Evolutionary conservation across 1,284 basidiomycete genomes (phyloP).

Genomic region (Moesziomyces sp.): DNA sequence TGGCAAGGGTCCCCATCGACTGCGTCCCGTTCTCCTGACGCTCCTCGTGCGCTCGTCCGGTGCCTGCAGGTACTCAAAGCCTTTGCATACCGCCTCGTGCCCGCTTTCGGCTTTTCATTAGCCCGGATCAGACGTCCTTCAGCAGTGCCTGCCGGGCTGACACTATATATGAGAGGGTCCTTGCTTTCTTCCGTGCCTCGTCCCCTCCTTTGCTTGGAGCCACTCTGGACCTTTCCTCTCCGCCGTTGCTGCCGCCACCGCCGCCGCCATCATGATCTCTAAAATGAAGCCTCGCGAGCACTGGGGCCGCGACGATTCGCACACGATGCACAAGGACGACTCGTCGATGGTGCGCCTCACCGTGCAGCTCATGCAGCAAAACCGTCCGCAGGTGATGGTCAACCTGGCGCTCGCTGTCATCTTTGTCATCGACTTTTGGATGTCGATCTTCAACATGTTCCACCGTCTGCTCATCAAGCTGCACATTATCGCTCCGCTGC

Average conservation of each 20-base stretch:
- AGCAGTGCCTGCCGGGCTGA: not conserved
- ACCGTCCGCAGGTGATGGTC: slow-evolving; percentile 22
- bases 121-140: not conserved
- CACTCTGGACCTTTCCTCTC: not conserved
- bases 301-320: slow-evolving; percentile 12
- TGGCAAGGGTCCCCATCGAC: not conserved
- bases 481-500: slow-evolving; percentile 15
- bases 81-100: not conserved
- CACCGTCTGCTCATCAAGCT: slow-evolving; percentile 34
- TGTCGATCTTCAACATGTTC: slow-evolving; percentile 28
- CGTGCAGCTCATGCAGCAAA: slow-evolving; percentile 36
- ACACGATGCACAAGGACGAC: slow-evolving; percentile 23
- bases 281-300: slow-evolving; percentile 6
- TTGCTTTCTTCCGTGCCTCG: not conserved
- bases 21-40: slow-evolving; percentile 9
- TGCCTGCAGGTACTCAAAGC: not conserved
- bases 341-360: slow-evolving; percentile 37
- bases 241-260: too few species aligned
- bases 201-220: not conserved
- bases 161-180: slow-evolving; percentile 2
- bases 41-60: not conserved
- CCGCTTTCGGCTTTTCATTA: not conserved
- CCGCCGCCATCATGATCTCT: slow-evolving; percentile 1
- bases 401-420: slow-evolving; percentile 34
- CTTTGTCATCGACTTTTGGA: slow-evolving; percentile 26